Evolutionary conservation across 345 rosid species (phyloP), one percentile per base, ranked within the genome.

Genomic region (Lumnitzera racemosa): DNA sequence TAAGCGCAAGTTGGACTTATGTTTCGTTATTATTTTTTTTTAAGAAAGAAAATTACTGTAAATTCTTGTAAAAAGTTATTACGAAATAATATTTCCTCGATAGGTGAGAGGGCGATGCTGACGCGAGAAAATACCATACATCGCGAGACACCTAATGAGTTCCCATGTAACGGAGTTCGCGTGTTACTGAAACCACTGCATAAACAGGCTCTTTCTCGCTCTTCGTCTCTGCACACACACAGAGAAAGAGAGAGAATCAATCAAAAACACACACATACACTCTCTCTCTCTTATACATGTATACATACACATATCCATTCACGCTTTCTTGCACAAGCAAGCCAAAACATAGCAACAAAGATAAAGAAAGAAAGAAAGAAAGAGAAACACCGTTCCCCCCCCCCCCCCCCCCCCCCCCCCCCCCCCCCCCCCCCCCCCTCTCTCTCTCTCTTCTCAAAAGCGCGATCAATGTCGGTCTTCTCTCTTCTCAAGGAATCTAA

Each of bases 131-230:
- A 36, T 47, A 12, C 13, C 8, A 13, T 14, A 0, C 25, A 10
- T 67, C 68, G 66, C 54, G 56, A 50, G n/a, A 56, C 67, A 68
- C 52, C 46, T 27, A 27, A 81, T 73, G 24, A 56, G 59, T 60
- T 61, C 75, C 56, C 51, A 24, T 62, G 59, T 17, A 61, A 71
- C 73, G 74, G 76, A 66, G 77, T 56, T 69, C 66, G 83, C 78
- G 74, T 76, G 78, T 73, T 36, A 47, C 67, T 73, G 64, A 70
- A 73, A 70, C 78, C 67, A 69, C 73, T 68, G 63, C 73, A 58
- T 67, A 66, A 74, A 51, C 56, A 53, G 1, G 5, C 31, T 27
- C 31, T 9, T 7, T n/a, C 55, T 24, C 49, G 47, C 57, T 36
- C 43, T 36, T 36, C 2, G 5, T 36, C 43, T 36, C 43, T 36